A percentile compares a stretch with the other conserved stretches of the same genome.
phyloP scores from a whole-genome alignment of 257 asterid genomes.

The Forsythia viridissima region DNA sequence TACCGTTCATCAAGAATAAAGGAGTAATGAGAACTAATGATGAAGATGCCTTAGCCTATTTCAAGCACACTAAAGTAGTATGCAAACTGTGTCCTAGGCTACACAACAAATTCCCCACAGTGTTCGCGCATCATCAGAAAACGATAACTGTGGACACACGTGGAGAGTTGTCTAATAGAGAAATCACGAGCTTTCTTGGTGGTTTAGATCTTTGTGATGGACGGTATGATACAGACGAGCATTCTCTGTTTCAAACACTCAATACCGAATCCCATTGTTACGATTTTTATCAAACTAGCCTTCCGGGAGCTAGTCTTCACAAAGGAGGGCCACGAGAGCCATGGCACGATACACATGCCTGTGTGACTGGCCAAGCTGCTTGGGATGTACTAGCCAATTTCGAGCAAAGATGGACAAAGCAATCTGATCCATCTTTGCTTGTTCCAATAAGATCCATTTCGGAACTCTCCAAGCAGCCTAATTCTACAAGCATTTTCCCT shows the following conservation, averaged over 20 bases:
- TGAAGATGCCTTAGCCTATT: conserved; percentile 68
- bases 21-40: conserved; percentile 90
- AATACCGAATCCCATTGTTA: conserved; percentile 71
- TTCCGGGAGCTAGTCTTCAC: conserved; percentile 72
- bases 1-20: conserved; percentile 73
- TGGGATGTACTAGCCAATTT: conserved; percentile 70
- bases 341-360: conserved; percentile 90
- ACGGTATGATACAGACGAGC: conserved; percentile 80
- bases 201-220: conserved; percentile 95
- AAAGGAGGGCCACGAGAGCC: conserved; percentile 97
- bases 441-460: conserved; percentile 51
- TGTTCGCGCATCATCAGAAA: conserved; percentile 86
- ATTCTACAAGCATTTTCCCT: conserved; percentile 20
- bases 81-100: conserved; percentile 73
- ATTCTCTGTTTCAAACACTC: conserved; percentile 73
- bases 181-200: conserved; percentile 74
- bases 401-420: conserved; percentile 89
- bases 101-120: conserved; percentile 73
- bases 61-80: conserved; percentile 71
- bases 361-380: conserved; percentile 73
- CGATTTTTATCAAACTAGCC: conserved; percentile 85
- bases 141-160: conserved; percentile 59
- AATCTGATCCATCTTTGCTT: conserved; percentile 63
- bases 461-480: conserved; percentile 47
- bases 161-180: conserved; percentile 45